These are phyloP conservation scores for Sugiyamaella grinbergsii DNA, from an alignment of 1,139 yeast genomes.

Conservation along the genomic window DNA sequence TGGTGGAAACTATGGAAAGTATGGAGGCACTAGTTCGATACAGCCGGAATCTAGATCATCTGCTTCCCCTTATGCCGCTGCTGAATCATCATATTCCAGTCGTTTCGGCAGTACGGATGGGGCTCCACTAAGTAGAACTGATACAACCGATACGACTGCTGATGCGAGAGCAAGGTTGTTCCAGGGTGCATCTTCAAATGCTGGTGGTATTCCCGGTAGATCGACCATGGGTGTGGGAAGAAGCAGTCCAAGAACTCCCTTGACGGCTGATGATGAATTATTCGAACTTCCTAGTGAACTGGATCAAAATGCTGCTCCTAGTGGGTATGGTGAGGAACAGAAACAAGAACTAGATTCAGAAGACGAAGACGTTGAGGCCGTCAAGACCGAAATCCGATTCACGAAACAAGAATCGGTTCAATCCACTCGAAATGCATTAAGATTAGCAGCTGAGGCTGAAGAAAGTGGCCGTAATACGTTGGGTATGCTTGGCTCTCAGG, in stretches of 20 bases:
- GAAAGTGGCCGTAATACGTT: slow-evolving; percentile 85
- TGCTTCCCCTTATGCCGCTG: slow-evolving; percentile 36
- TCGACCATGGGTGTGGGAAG: slow-evolving; percentile 18
- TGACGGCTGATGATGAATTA: slow-evolving; percentile 24
- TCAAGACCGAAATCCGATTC: slow-evolving; percentile 81
- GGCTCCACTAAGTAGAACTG: slow-evolving; percentile 26
- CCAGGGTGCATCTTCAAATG: slow-evolving; percentile 30
- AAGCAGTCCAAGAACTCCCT: slow-evolving; percentile 12
- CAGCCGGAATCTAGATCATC: slow-evolving; percentile 8
- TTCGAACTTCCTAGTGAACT: slow-evolving; percentile 26
- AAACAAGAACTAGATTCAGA: slow-evolving; percentile 49
- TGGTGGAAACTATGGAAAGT: slow-evolving; percentile 15
- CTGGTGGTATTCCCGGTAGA: slow-evolving; percentile 21
- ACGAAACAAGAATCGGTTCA: slow-evolving; percentile 87
- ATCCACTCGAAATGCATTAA: slow-evolving; percentile 80
- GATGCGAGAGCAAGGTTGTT: slow-evolving; percentile 38
- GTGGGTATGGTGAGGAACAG: slow-evolving; percentile 41
- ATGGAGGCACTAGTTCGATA: not conserved
- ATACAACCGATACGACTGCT: slow-evolving; percentile 30
- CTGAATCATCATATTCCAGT: slow-evolving; percentile 32
- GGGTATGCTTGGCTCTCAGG: slow-evolving; percentile 91
- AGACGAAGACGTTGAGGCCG: slow-evolving; percentile 87
- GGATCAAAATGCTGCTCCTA: slow-evolving; percentile 19
- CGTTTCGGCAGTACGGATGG: slow-evolving; percentile 30
- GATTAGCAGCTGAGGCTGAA: slow-evolving; percentile 91